Base-by-base conservation (phyloP, 768 basidiomycete genomes). In the Russula brevipes region DNA sequence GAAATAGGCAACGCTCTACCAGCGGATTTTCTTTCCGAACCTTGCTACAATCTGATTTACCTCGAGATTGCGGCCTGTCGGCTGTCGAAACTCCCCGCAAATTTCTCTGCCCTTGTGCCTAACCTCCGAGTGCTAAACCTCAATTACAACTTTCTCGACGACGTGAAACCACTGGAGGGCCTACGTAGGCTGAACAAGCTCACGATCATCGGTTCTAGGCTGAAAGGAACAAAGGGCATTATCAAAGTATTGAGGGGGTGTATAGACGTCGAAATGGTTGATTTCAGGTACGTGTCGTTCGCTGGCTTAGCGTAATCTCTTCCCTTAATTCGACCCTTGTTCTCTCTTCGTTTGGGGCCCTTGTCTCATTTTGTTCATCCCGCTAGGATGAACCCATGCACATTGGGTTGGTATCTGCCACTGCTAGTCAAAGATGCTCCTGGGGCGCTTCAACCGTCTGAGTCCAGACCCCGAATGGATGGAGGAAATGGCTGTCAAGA, bases 61-160 rank as follows among this genome's bases (percentile, higher is more conserved):
- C 79, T 98, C 72, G 97, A 99, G 76, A 79, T 90, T 51, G 94
- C 94, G 17, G 89, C 81, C 33, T 98, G 97, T 73, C 83, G 89
- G 65, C 77, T 98, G 66, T 86, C 84, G 41, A 69, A 69, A 58
- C 83, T 97, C 54, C 95, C 95, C n/a, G 70, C 73, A 68, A 81
- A 83, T 46, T 77, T 97, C 68, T 80, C 81, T 57, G 71, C 71
- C 51, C 75, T 89, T 59, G 77, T 86, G 53, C 96, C 97, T 38
- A 97, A 95, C 74, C 76, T 98, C 70, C 86, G 94, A 59, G 87
- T 87, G 63, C 78, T 98, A 75, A 98, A 98, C 79, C 83, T 98
- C 68, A 96, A 98, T 80, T 96, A 97, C 80, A 98, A 98, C 74
- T 98, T 95, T 74, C 72, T 98, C 73, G 85, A 94, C 69, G 86